These are phyloP conservation scores for Tephrocybe rancida DNA, from an alignment of 768 basidiomycete species.

Conservation along the genomic window DNA sequence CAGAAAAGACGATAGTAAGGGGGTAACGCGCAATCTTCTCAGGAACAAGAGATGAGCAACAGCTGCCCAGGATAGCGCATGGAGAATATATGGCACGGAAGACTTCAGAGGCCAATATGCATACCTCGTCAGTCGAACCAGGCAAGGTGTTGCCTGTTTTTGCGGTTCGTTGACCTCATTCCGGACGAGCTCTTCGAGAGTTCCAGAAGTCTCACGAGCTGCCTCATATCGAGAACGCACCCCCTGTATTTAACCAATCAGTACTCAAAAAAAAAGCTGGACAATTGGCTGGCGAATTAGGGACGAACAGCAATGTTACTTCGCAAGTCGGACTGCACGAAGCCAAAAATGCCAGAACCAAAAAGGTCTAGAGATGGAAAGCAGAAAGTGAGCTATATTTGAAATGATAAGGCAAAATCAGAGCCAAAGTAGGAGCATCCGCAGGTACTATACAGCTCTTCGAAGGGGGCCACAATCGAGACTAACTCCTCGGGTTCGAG, in stretches of 20 bases:
- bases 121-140: slow-evolving; percentile 69
- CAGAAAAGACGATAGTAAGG: too few species aligned
- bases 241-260: slow-evolving; percentile 43
- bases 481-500: slow-evolving; percentile 16
- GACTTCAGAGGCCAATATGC: slow-evolving; percentile 21
- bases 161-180: slow-evolving; percentile 45
- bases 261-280: not conserved
- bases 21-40: too few species aligned
- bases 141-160: slow-evolving; percentile 58
- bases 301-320: slow-evolving; percentile 62
- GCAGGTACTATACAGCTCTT: too few species aligned
- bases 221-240: slow-evolving; percentile 59
- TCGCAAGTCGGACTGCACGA: slow-evolving; percentile 72
- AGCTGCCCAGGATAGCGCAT: not conserved
- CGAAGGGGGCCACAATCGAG: not conserved
- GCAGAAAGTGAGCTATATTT: not conserved
- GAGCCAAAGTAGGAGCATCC: not conserved
- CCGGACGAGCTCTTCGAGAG: slow-evolving; percentile 62
- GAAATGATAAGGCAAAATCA: not conserved
- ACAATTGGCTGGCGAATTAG: not conserved
- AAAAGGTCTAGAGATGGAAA: slow-evolving; percentile 53
- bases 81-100: not conserved
- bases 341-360: slow-evolving; percentile 70
- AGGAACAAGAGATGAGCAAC: not conserved
- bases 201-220: slow-evolving; percentile 44